A percentile compares a stretch with the other conserved stretches of the same genome.
These are phyloP conservation scores for Phytophthora europaea DNA, from an alignment of 352 stramenopile species.

Conservation along the genomic window DNA sequence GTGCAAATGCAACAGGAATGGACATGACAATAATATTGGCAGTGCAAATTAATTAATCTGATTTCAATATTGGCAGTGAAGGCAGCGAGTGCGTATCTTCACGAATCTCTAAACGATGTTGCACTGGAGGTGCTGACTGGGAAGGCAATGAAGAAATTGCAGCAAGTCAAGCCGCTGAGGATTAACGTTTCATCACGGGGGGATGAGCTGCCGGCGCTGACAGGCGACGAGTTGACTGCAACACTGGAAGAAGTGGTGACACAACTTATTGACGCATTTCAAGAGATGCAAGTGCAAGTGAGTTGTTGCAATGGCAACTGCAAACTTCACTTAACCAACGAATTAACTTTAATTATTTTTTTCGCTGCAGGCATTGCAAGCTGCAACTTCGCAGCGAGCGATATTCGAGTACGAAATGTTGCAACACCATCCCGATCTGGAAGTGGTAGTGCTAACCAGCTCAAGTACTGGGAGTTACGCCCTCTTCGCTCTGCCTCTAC, in stretches of 20 bases:
- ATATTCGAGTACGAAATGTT: conserved; percentile 63
- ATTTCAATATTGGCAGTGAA: conserved; percentile 40
- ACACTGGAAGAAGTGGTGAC: conserved; percentile 28
- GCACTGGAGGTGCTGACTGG: conserved; percentile 6
- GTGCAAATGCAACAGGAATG: conserved; percentile 20
- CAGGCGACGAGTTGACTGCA: conserved; percentile 28
- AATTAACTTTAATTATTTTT: conserved; percentile 3
- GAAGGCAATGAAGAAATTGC: conserved; percentile 17
- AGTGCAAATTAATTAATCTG: conserved; percentile 3
- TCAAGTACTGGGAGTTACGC: conserved; percentile 18
- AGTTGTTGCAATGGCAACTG: conserved; percentile 8
- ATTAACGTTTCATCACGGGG: conserved; percentile 13
- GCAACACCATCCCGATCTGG: conserved; percentile 44
- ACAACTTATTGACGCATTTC: conserved; percentile 29
- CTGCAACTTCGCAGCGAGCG: conserved; percentile 23
- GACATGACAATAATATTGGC: not conserved
- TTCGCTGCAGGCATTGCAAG: conserved; percentile 16
- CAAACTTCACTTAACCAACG: not conserved
- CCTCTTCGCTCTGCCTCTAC: conserved; percentile 48
- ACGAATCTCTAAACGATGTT: conserved; percentile 14
- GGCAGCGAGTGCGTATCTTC: conserved; percentile 32
- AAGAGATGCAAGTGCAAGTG: conserved; percentile 41
- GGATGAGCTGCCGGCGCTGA: conserved; percentile 22
- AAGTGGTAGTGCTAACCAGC: conserved; percentile 36
- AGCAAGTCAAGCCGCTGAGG: conserved; percentile 23